Evolutionary conservation across 176 grass and related monocot genomes (phyloP), one percentile per base, ranked within the genome.

Genomic region (Aegilops longissima): DNA sequence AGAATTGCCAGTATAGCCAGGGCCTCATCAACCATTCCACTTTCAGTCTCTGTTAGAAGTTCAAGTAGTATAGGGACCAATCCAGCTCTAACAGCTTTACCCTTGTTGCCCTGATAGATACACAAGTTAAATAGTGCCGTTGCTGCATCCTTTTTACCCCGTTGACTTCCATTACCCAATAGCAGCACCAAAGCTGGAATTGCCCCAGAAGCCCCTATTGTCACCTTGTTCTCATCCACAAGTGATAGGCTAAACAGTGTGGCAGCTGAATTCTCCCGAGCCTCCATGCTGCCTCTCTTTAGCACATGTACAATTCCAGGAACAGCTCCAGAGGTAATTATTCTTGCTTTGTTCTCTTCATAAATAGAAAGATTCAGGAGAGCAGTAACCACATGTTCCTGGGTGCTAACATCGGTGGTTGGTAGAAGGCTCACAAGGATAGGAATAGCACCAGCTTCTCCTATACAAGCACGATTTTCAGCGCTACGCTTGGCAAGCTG

Each of bases 21-120:
- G 30, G 94, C 92, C 74, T 96, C 94, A 69, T 99, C 92, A 61
- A 94, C 79, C 94, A 98, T 93, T 20, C 84, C 82, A 61, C 61
- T 85, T 86, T 92, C 90, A 66, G 80, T 89, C 66, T 93, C 90
- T 34, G 34, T 59, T 68, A 96, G 69, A 71, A 96, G 85, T 24
- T 91, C 90, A 61, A 98, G 79, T 23, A 96, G 86, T 84, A 94
- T 80, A 39, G 94, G 90, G 35, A 98, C 78, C 29, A 94, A 70
- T 73, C 97, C 94, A 76, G 94, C 92, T 87, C 97, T 95, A 38
- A 96, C 73, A 68, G 97, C 92, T 86, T 91, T 96, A 25, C 92
- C 85, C 73, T 94, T 96, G 93, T 99, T 99, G 80, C 94, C 97
- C 82, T 96, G 92, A 69, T 91, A 99, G 77, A 94, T 99, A 78